Evolutionary conservation across 2,329 filamentous ascomycete species (phyloP).

Genomic region (Talaromyces sp.): DNA sequence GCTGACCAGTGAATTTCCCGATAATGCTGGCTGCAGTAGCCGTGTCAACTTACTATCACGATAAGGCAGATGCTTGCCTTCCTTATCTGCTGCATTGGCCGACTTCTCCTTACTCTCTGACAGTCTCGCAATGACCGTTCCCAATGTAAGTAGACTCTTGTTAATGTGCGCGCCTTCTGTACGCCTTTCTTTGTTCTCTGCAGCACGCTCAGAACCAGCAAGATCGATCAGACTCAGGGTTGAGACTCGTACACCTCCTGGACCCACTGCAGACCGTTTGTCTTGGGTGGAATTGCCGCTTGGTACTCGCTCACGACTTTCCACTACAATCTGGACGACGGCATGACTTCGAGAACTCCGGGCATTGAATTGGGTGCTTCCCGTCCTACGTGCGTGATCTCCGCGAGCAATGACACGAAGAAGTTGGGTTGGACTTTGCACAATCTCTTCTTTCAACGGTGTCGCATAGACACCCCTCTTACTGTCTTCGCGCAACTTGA

Average conservation of each 20-base stretch:
- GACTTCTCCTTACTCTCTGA: conserved; percentile 84
- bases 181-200: conserved; percentile 88
- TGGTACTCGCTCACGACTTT: conserved; percentile 82
- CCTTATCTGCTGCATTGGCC: conserved; percentile 68
- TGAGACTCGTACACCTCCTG: conserved; percentile 90
- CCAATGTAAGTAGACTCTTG: conserved; percentile 90
- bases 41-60: conserved; percentile 96
- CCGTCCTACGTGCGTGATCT: conserved; percentile 83
- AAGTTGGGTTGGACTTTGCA: conserved; percentile 94
- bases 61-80: conserved; percentile 90
- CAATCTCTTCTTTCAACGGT: conserved; percentile 95
- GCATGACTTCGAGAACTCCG: conserved; percentile 96
- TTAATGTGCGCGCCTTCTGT: conserved; percentile 98
- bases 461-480: conserved; percentile 96
- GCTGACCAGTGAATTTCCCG: conserved; percentile 89
- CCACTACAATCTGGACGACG: conserved; percentile 97
- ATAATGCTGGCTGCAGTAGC: conserved; percentile 84
- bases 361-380: conserved; percentile 94
- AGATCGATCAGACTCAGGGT: conserved; percentile 94
- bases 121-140: conserved; percentile 90
- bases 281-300: conserved; percentile 49
- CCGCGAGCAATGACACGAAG: conserved; percentile 91
- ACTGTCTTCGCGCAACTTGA: conserved; percentile 93
- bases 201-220: conserved; percentile 92
- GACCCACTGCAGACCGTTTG: conserved; percentile 67